Base-by-base conservation (phyloP, 2,329 filamentous ascomycete species). In the Talaromyces rugulosus region DNA sequence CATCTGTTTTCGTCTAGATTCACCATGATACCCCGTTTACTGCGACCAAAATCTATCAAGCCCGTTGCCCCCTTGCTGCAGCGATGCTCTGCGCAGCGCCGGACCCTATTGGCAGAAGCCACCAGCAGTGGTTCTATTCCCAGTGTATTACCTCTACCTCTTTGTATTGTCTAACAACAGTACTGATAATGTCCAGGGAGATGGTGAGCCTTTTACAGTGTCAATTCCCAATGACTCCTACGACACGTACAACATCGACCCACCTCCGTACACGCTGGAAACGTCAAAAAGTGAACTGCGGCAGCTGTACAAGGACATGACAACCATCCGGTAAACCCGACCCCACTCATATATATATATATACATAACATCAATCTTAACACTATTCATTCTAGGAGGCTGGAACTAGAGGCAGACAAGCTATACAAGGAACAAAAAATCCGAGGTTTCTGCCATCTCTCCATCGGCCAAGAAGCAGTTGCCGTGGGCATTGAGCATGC, bases 371-470 rank as follows among this genome's bases (percentile, higher is more conserved):
- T 51, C 23, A 27, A 31, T 11, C 14, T 52, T 52, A 33, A 33
- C 9, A 12, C 3, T 42, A 9, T 27, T 14, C 11, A 62, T 58
- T 63, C 61, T 71, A 96, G 92, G 81, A 93, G 95, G 79, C 95
- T 98, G 92, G 94, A 98, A 82, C 94, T 97, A 90, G 91, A 92
- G 65, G 91, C 94, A 81, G 94, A 97, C 78, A 86, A 91, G 74
- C 84, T 98, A 73, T 97, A 98, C 89, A 98, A 98, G 83, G 92
- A 97, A 83, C 96, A 96, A 87, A 96, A 97, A 84, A 96, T 98
- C 71, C 90, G 94, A 71, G 94, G 94, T 79, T 97, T 97, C 88
- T 98, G 94, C 82, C 94, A 98, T 82, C 82, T 98, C 77, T 97
- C 94, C 61, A 96, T 91, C 57, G 94, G 94, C 64, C 94, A 98